Base-by-base conservation (phyloP, 2,329 filamentous ascomycete genomes). In the Pleurostoma richardsiae region DNA sequence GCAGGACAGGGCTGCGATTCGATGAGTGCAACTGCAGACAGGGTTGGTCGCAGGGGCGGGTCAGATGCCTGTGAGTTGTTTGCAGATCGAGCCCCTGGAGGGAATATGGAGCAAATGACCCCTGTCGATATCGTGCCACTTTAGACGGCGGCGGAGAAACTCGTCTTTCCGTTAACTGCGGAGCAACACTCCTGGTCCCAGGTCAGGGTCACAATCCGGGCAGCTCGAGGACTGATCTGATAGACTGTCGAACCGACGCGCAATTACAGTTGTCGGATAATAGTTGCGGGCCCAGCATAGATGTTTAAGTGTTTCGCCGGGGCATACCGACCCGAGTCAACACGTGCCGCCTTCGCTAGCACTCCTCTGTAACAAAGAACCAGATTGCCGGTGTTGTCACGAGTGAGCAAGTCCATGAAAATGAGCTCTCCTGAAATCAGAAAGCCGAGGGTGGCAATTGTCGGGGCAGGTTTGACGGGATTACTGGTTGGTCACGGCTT, bases 401-500 rank as follows among this genome's bases (percentile, higher is more conserved):
- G 19, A 19, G 19, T 19, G 33, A 36, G n/a, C 33, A 36, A 36
- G n/a, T 8, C 33, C n/a, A 8, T 36, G 33, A 36, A 36, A 36
- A 36, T 36, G 33, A 36, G 33, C n/a, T 36, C 33, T 36, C 33
- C n/a, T 8, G 33, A 36, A 36, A n/a, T 8, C 33, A 30, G 41
- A 8, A 45, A 44, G 47, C 52, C 55, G 4, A 60, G 52, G 42
- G 56, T 70, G 41, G 57, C 59, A 40, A 59, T 70, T 38, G 52
- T 71, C 27, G 65, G 66, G 10, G 61, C 65, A 27, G 66, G 66
- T n/a, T 55, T 69, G 36, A 66, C 64, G 4, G 66, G 66, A 5
- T 50, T 69, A 26, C 55, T 67, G n/a, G 54, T 56, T 5, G 66
- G 64, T 4, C 66, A 69, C n/a, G 65, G 59, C 4, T 50, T 68